Base-by-base conservation (phyloP, 1,284 basidiomycete genomes). In the Taiwanofungus camphoratus region DNA sequence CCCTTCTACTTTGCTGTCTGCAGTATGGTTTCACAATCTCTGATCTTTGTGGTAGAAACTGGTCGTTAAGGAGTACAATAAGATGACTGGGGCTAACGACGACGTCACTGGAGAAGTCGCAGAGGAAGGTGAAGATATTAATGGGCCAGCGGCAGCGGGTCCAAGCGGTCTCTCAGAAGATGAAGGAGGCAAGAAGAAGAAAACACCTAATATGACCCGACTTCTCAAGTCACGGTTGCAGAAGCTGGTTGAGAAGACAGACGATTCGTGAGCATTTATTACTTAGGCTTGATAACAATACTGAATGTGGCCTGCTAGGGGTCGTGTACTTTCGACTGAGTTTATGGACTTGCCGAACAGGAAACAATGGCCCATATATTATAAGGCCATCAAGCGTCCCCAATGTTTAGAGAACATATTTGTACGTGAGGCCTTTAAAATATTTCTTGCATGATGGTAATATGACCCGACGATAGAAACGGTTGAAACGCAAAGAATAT, bases 321-420 rank as follows among this genome's bases (percentile, higher is more conserved):
- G 86, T 24, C 80, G 85, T 23, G 65, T 78, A 5, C 67, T 92
- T 23, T 80, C 85, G 12, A 71, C 71, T 4, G 81, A 84, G 51
- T 97, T 97, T 66, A 82, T 91, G 77, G 79, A 84, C 36, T 69
- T 95, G 31, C 92, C 92, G 2, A 81, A 79, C 36, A 82, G 76
- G 57, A 85, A 84, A 51, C 68, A 77, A 12, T 92, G 92, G 74
- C 77, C 91, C 0, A 74, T 81, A 36, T 97, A 97, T 60, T 96
- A 95, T 66, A 79, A 82, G 54, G 67, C 79, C 36, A 95, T 95
- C 61, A 83, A 84, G 62, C 74, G 76, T 36, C 92, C 92, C 0
- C 82, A 91, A 57, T 86, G 87, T 44, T 71, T 96, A 16, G 80
- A 87, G 46, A 79, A 82, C 52, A 87, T 90, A 38, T 82, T 82